These are phyloP conservation scores for Pestalotiopsis sp. DNA, from an alignment of 2,329 filamentous ascomycete species.

Conservation along the genomic window DNA sequence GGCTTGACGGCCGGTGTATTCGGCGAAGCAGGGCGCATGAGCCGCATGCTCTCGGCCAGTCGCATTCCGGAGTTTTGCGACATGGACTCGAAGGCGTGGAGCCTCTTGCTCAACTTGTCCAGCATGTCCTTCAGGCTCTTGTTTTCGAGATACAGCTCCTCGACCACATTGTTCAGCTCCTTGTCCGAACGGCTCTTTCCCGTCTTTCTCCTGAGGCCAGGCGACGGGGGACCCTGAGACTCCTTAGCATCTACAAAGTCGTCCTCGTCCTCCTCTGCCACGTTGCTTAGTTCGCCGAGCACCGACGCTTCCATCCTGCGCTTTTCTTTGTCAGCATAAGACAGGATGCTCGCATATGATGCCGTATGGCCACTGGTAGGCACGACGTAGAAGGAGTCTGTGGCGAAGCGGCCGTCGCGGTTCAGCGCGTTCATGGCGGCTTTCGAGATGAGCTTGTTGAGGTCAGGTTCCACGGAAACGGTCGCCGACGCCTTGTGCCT, in stretches of 20 bases:
- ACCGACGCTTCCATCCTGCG: conserved; percentile 57
- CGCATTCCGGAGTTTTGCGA: conserved; percentile 86
- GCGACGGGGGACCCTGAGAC: conserved; percentile 51
- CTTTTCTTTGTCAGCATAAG: conserved; percentile 68
- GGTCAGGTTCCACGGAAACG: conserved; percentile 66
- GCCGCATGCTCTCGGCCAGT: conserved; percentile 79
- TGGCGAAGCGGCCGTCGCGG: conserved; percentile 65
- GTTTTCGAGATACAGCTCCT: conserved; percentile 90
- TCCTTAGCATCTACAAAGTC: conserved; percentile 90
- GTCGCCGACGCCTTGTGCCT: conserved; percentile 36
- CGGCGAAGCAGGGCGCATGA: conserved; percentile 62
- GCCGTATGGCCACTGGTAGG: conserved; percentile 89
- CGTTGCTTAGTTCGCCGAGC: conserved; percentile 35
- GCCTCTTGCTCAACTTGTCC: conserved; percentile 81
- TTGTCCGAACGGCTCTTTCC: conserved; percentile 44
- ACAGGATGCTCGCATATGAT: conserved; percentile 89
- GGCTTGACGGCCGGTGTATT: conserved; percentile 30
- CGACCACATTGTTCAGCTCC: conserved; percentile 68
- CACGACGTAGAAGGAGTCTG: conserved; percentile 91
- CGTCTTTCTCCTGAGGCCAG: conserved; percentile 42
- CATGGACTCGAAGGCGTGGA: conserved; percentile 93
- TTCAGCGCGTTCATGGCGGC: conserved; percentile 81
- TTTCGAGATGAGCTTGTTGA: conserved; percentile 81
- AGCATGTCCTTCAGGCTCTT: conserved; percentile 81
- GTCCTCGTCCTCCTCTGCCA: conserved; percentile 69